Conservation (phyloP, 2,329 filamentous ascomycete genomes). For the Colletotrichum sansevieriae region DNA sequence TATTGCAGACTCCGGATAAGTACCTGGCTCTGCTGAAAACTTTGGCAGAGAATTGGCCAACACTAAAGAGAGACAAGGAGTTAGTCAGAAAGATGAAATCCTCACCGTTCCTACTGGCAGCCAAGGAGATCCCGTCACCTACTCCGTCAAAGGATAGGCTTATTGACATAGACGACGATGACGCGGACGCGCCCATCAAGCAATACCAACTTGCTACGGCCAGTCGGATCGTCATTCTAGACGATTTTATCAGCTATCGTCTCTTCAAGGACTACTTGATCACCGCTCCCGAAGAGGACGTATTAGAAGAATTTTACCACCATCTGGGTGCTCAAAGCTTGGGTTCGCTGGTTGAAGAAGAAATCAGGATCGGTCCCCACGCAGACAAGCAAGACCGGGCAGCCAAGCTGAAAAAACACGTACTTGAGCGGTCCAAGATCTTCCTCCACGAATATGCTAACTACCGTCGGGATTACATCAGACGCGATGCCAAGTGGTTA, state of each 20-base stretch:
- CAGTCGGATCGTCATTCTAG: conserved; percentile 80
- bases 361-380: conserved; percentile 77
- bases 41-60: conserved; percentile 78
- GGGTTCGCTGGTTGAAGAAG: conserved; percentile 82
- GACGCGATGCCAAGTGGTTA: conserved; percentile 90
- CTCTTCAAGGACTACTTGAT: conserved; percentile 88
- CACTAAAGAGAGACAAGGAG: conserved; percentile 81
- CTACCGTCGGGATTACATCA: conserved; percentile 81
- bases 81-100: conserved; percentile 82
- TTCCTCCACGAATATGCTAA: conserved; percentile 84
- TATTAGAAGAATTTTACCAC: conserved; percentile 85
- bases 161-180: conserved; percentile 68
- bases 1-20: conserved; percentile 84
- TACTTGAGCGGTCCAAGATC: conserved; percentile 88
- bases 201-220: conserved; percentile 84
- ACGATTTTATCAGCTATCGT: conserved; percentile 90
- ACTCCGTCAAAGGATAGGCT: conserved; percentile 59
- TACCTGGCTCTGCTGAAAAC: conserved; percentile 87
- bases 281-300: conserved; percentile 90
- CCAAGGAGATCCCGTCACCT: conserved; percentile 73
- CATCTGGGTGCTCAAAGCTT: conserved; percentile 83
- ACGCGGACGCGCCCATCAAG: conserved; percentile 73
- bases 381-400: conserved; percentile 77
- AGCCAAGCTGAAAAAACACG: conserved; percentile 79
- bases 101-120: conserved; percentile 85